A percentile compares a stretch with the other conserved stretches of the same genome.
These are phyloP conservation scores for Plasmodium vinckei DNA, from an alignment of 169 alveolate species.

Conservation along the genomic window DNA sequence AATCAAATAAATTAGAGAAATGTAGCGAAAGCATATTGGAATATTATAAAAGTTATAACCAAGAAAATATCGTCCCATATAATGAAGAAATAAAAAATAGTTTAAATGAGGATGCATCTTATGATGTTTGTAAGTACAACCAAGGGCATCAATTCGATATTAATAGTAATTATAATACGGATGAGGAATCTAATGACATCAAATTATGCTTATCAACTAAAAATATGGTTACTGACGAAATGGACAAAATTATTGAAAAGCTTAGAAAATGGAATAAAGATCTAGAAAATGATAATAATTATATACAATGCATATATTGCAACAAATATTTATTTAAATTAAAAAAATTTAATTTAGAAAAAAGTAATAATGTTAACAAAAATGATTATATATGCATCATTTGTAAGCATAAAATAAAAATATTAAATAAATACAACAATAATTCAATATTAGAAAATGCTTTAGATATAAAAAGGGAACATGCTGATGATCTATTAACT, in stretches of 20 bases:
- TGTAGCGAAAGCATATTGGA: neutral
- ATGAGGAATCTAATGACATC: neutral
- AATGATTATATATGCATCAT: conserved; percentile 33
- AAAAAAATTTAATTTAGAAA: conserved; percentile 16
- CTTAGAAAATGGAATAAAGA: conserved; percentile 28
- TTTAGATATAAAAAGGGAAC: conserved; percentile 4
- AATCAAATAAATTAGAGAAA: neutral
- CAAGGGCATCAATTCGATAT: neutral
- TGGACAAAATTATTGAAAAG: conserved; percentile 51
- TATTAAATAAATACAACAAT: conserved; percentile 42
- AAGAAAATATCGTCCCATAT: neutral
- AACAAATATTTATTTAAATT: conserved; percentile 56
- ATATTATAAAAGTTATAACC: neutral
- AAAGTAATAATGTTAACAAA: conserved; percentile 17
- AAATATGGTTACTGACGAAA: conserved; percentile 8
- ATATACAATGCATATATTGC: conserved; percentile 48
- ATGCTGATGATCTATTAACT: neutral
- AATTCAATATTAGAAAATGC: neutral
- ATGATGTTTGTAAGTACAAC: neutral
- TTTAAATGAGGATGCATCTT: conserved; percentile 3
- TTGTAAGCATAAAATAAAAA: conserved; percentile 53
- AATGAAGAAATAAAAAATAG: conserved; percentile 11
- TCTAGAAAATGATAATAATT: conserved; percentile 26
- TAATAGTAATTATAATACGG: conserved; percentile 1
- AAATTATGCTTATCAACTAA: conserved; percentile 1